phyloP scores from a whole-genome alignment of 2,329 filamentous ascomycete genomes.

The Exophiala dermatitidis region DNA sequence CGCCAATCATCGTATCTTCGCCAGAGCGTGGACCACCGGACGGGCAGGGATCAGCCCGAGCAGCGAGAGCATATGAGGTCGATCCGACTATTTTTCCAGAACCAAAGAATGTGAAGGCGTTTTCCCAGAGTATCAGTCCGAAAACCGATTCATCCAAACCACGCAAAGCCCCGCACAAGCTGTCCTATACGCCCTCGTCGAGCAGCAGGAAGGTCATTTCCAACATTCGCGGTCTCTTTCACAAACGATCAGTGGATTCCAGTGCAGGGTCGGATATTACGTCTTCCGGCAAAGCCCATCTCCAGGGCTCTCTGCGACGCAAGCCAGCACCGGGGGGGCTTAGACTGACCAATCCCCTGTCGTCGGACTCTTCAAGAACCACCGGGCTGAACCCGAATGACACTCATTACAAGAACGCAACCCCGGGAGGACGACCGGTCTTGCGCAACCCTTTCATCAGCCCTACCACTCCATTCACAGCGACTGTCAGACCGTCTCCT shows the following conservation, averaged over 20 bases:
- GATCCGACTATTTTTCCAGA: conserved; percentile 4
- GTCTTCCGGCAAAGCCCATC: neutral
- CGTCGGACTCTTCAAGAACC: neutral
- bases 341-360: conserved; percentile 6
- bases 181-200: conserved; percentile 19
- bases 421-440: conserved; percentile 1
- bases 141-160: conserved; percentile 8
- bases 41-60: neutral
- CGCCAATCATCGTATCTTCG: conserved; percentile 19
- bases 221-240: conserved; percentile 27
- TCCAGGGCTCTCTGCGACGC: conserved; percentile 9
- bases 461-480: conserved; percentile 18
- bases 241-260: conserved; percentile 25
- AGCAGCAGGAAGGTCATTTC: conserved; percentile 26
- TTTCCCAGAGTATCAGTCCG: conserved; percentile 16
- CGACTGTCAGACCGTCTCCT: conserved; percentile 20
- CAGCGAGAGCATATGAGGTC: conserved; percentile 8
- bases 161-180: conserved; percentile 9
- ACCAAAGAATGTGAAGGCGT: conserved; percentile 17
- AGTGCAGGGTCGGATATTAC: neutral
- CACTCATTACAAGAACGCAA: neutral
- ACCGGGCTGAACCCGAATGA: neutral
- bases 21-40: conserved; percentile 1
- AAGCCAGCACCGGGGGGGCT: conserved; percentile 8
- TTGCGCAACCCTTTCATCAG: conserved; percentile 12